These are phyloP conservation scores for Chlamydomonas schloesseri DNA, from an alignment of 139 green algal species.

Conservation along the genomic window DNA sequence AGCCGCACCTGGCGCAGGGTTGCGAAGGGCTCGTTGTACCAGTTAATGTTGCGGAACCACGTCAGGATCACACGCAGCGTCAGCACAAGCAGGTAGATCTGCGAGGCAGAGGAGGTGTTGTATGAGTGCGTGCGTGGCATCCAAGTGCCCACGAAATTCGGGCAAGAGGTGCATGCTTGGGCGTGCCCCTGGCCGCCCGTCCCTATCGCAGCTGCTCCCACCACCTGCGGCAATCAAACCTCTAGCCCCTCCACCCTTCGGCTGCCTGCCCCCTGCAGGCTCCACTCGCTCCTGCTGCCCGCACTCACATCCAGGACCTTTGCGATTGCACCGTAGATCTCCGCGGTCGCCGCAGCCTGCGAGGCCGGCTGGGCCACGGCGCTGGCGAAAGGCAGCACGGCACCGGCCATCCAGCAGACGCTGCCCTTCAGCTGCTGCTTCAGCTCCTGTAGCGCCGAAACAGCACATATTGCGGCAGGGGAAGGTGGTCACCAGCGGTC, in stretches of 20 bases:
- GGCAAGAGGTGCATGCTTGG: no score
- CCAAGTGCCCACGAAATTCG: no score
- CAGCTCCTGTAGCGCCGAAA: background rate
- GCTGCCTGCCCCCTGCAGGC: no score
- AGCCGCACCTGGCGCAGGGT: conserved; percentile 54
- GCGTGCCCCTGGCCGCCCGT: no score
- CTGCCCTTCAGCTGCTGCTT: conserved; percentile 12
- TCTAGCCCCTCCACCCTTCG: no score
- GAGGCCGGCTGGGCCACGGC: background rate
- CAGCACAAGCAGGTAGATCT: conserved; percentile 68
- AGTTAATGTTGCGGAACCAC: conserved; percentile 74
- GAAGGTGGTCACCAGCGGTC: no score
- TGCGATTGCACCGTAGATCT: conserved; percentile 61
- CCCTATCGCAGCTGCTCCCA: no score
- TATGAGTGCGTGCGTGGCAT: no score
- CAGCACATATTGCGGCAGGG: no score
- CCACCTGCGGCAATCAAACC: no score
- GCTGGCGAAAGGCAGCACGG: conserved; percentile 18
- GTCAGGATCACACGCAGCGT: conserved; percentile 65
- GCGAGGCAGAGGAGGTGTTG: background rate
- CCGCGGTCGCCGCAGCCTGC: conserved; percentile 35
- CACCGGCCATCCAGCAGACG: conserved; percentile 36
- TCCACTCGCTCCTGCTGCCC: no score
- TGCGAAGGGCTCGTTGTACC: conserved; percentile 59
- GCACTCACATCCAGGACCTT: conserved; percentile 67